phyloP scores from a whole-genome alignment of 1,139 yeast species.

The Scheffersomyces lignicola region DNA sequence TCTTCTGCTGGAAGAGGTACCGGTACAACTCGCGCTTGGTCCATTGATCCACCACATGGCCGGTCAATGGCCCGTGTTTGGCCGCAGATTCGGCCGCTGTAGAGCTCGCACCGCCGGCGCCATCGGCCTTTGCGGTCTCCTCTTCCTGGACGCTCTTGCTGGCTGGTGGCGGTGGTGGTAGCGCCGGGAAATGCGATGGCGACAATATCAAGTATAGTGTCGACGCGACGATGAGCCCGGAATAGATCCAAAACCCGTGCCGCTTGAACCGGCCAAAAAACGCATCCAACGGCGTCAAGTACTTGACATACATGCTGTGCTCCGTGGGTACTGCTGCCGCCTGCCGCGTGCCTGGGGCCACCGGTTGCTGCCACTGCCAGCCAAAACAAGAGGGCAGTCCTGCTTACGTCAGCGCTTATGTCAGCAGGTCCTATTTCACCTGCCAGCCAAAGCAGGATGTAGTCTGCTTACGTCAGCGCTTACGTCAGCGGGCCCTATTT shows the following conservation, averaged over 20 bases:
- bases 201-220: constrained; percentile 36
- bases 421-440: too few relatives aligned
- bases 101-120: too few relatives aligned
- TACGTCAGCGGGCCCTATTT: too few relatives aligned
- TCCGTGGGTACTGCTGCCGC: too few relatives aligned
- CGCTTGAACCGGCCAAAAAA: constrained; percentile 27
- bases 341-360: too few relatives aligned
- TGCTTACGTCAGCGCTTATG: too few relatives aligned
- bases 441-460: too few relatives aligned
- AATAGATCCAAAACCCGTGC: constrained; percentile 38
- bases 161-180: constrained; percentile 11
- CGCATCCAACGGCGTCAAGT: constrained; percentile 26
- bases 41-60: constrained; percentile 17
- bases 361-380: too few relatives aligned
- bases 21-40: constrained; percentile 19
- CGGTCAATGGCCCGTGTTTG: too few relatives aligned
- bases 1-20: constrained; percentile 16
- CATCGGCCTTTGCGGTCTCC: neutral
- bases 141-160: constrained; percentile 4
- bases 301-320: constrained; percentile 3
- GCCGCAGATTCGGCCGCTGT: too few relatives aligned
- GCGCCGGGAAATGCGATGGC: constrained; percentile 30
- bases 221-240: constrained; percentile 31
- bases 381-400: too few relatives aligned
- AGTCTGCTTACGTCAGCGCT: too few relatives aligned